Evolutionary conservation across 2,329 filamentous ascomycete species (phyloP).

Genomic region (Aspergillus sp.): DNA sequence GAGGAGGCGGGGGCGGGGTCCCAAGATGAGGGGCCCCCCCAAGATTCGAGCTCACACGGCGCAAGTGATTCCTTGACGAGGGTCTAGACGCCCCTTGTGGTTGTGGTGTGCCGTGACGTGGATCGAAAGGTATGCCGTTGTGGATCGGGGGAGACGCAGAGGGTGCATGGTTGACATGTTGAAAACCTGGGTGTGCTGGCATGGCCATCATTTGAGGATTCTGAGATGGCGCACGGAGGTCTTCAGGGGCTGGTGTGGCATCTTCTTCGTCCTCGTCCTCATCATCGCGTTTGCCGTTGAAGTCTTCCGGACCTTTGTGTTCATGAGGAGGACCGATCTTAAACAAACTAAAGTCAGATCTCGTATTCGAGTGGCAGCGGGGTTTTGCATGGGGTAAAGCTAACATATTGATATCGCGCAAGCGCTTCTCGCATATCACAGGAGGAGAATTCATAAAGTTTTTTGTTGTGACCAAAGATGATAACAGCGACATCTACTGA

Average conservation of each 20-base stretch:
- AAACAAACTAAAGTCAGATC: conserved; percentile 20
- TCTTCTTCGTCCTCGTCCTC: conserved; percentile 82
- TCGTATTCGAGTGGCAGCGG: conserved; percentile 5
- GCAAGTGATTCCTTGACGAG: conserved; percentile 75
- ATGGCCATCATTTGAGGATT: conserved; percentile 64
- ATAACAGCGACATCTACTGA: conserved; percentile 98
- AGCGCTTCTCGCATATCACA: conserved; percentile 90
- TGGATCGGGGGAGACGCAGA: conserved; percentile 86
- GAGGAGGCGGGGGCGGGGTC: conserved; percentile 58
- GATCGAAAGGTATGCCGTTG: conserved; percentile 70
- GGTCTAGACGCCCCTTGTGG: conserved; percentile 73
- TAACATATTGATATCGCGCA: conserved; percentile 83
- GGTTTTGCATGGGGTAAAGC: conserved; percentile 39
- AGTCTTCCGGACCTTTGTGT: conserved; percentile 93
- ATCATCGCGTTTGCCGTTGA: conserved; percentile 72
- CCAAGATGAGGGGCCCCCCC: conserved; percentile 63
- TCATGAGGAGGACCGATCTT: conserved; percentile 92
- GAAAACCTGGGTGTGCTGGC: conserved; percentile 69
- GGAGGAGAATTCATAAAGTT: conserved; percentile 97
- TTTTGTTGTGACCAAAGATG: conserved; percentile 98
- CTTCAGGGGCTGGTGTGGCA: conserved; percentile 69
- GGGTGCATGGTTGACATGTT: conserved; percentile 80
- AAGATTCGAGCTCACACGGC: conserved; percentile 73
- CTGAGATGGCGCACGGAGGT: conserved; percentile 52
- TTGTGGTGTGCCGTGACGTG: conserved; percentile 78